These are phyloP conservation scores for Tilletia caries DNA, from an alignment of 1,284 basidiomycete species.

Conservation along the genomic window DNA sequence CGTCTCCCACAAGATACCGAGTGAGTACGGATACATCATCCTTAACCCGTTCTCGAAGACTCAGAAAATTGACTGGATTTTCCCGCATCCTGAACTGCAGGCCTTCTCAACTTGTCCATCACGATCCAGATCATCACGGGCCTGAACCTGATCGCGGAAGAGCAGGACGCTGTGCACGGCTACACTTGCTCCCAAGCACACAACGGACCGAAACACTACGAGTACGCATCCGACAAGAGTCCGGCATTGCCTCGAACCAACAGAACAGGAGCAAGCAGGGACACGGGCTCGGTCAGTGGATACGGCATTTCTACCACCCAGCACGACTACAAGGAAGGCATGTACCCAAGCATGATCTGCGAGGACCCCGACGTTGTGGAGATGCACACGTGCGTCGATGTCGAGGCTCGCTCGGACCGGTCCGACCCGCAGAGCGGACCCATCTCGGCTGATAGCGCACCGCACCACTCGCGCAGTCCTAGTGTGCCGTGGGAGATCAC, in stretches of 20 bases:
- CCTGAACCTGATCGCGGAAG: neutral
- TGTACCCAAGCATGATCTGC: neutral
- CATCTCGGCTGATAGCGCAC: neutral
- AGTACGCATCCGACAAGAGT: neutral
- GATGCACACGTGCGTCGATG: neutral
- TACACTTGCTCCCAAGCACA: neutral
- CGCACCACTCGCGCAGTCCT: neutral
- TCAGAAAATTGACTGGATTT: no score
- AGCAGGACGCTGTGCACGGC: slow-evolving; percentile 11
- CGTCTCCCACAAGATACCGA: neutral
- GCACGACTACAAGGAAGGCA: neutral
- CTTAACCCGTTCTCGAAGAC: no score
- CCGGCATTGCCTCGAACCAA: neutral
- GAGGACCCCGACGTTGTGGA: neutral
- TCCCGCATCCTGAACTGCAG: neutral
- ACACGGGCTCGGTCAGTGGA: neutral
- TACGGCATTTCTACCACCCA: neutral
- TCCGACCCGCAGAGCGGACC: neutral
- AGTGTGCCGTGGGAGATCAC: neutral
- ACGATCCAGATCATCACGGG: slow-evolving; percentile 8
- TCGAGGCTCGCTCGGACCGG: neutral
- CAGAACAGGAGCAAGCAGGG: neutral
- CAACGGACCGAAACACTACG: neutral
- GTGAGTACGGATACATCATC: neutral
- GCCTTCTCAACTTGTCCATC: slow-evolving; percentile 11